phyloP scores from a whole-genome alignment of 768 basidiomycete genomes.

The Lactarius vividus region DNA sequence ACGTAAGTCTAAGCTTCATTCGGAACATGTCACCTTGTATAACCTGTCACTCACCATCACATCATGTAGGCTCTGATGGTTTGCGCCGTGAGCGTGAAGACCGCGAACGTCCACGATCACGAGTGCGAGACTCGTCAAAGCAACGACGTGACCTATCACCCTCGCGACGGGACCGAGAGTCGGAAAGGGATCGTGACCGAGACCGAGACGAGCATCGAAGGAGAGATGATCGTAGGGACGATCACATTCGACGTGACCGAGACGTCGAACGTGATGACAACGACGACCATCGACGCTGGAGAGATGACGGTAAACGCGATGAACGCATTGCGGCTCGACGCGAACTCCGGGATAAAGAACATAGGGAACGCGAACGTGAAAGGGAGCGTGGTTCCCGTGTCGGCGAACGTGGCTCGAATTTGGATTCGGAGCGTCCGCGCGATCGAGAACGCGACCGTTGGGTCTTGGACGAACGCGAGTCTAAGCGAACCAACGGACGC shows the following conservation, averaged over 20 bases:
- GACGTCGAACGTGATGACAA: constrained; percentile 51
- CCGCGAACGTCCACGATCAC: constrained; percentile 63
- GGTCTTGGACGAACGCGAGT: constrained; percentile 69
- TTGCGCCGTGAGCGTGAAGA: constrained; percentile 60
- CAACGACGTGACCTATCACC: constrained; percentile 56
- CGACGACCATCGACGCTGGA: constrained; percentile 74
- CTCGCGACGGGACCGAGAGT: constrained; percentile 38
- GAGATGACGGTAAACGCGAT: constrained; percentile 79
- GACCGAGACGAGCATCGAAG: constrained; percentile 41
- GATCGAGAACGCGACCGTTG: constrained; percentile 48
- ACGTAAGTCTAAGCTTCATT: constrained; percentile 41
- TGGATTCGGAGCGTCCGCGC: constrained; percentile 32
- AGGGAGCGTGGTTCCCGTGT: constrained; percentile 42
- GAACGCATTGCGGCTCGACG: constrained; percentile 67
- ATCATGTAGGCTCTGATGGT: constrained; percentile 47
- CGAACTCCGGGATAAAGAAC: constrained; percentile 43
- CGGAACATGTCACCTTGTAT: background rate
- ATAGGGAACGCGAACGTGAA: constrained; percentile 39
- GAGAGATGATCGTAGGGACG: constrained; percentile 42
- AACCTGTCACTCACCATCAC: background rate
- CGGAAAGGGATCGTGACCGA: constrained; percentile 35
- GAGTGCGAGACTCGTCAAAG: constrained; percentile 60
- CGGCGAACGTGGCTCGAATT: constrained; percentile 19
- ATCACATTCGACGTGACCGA: constrained; percentile 38
- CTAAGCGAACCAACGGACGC: constrained; percentile 56